phyloP scores from a whole-genome alignment of 441 rosid genomes.

The Pelargonium citronellum region DNA sequence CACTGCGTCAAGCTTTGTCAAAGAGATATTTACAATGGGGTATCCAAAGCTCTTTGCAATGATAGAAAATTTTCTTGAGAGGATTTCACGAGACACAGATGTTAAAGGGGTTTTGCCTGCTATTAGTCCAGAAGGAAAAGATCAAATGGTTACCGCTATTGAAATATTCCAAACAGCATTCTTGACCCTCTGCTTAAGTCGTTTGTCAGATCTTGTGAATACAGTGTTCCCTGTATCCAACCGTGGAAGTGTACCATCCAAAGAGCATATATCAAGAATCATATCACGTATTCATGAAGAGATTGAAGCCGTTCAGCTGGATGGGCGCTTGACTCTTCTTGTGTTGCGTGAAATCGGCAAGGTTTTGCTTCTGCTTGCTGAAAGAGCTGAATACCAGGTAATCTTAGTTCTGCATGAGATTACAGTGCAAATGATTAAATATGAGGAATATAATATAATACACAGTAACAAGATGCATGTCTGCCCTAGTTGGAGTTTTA shows the following conservation, averaged over 20 bases:
- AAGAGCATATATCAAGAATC: constrained; percentile 75
- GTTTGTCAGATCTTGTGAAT: constrained; percentile 84
- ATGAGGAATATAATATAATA: no score
- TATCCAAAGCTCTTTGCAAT: constrained; percentile 85
- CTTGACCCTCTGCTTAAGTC: constrained; percentile 65
- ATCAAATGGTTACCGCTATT: constrained; percentile 71
- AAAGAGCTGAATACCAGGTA: constrained; percentile 96
- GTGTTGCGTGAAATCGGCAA: constrained; percentile 82
- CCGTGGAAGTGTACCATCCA: constrained; percentile 91
- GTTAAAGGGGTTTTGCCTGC: constrained; percentile 90
- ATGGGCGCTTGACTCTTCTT: constrained; percentile 82
- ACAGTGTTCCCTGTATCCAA: constrained; percentile 75
- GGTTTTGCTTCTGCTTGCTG: constrained; percentile 67
- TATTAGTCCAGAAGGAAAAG: constrained; percentile 61
- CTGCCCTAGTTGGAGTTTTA: no score
- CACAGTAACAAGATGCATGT: no score
- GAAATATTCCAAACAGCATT: constrained; percentile 87
- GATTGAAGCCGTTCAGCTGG: constrained; percentile 83
- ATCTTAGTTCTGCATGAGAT: background rate
- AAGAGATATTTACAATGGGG: constrained; percentile 82
- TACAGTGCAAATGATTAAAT: no score
- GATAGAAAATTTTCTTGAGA: constrained; percentile 78
- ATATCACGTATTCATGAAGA: constrained; percentile 84
- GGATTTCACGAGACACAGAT: constrained; percentile 72
- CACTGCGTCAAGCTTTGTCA: constrained; percentile 95